These are phyloP conservation scores for Calonectria hongkongensis DNA, from an alignment of 2,329 filamentous ascomycete species.

Conservation along the genomic window DNA sequence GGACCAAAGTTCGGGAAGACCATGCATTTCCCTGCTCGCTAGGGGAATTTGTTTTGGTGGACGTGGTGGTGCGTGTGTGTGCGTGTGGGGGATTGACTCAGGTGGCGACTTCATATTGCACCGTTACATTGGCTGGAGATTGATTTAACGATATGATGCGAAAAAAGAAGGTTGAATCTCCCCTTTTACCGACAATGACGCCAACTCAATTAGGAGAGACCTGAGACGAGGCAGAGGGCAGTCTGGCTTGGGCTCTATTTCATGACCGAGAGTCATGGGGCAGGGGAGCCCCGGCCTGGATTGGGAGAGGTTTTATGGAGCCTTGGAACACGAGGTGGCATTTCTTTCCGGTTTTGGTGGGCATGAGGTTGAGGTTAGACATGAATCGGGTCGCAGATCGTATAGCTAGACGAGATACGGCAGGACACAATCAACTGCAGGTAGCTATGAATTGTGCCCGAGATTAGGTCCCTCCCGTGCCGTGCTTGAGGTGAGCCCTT, in stretches of 20 bases:
- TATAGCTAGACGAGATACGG: conserved; percentile 27
- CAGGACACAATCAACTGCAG: conserved; percentile 19
- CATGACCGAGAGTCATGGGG: conserved; percentile 17
- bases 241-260: conserved; percentile 24
- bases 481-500: background rate
- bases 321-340: conserved; percentile 37
- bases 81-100: background rate
- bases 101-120: conserved; percentile 7
- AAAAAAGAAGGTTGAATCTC: conserved; percentile 30
- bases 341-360: conserved; percentile 22
- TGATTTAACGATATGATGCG: conserved; percentile 8
- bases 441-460: conserved; percentile 1
- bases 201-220: conserved; percentile 25
- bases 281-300: conserved; percentile 24
- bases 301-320: conserved; percentile 19
- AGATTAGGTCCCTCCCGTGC: conserved; percentile 3
- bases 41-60: conserved; percentile 20
- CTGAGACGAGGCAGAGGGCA: conserved; percentile 33
- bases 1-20: conserved; percentile 7
- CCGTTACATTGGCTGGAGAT: conserved; percentile 24
- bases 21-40: conserved; percentile 19
- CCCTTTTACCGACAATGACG: conserved; percentile 33
- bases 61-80: conserved; percentile 1
- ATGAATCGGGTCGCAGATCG: conserved; percentile 27
- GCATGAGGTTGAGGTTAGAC: conserved; percentile 12